Evolutionary conservation across 805 yeast species (phyloP).

Genomic region (Metschnikowia gelsemii): DNA sequence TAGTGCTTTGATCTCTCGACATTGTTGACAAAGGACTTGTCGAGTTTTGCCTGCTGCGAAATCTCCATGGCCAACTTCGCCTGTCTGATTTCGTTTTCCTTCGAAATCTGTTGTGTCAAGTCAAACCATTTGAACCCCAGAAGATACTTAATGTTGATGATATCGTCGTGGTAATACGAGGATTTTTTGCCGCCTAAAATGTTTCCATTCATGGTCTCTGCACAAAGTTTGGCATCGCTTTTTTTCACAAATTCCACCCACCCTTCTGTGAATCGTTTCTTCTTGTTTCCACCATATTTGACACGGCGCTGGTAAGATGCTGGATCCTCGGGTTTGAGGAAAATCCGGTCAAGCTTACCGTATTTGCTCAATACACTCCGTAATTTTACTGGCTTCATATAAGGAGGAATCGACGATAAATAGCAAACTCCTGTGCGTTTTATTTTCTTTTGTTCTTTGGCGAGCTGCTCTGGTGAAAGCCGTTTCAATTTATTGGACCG

Average conservation of each 20-base stretch:
- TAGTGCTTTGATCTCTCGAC: constrained; percentile 86
- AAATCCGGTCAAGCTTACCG: constrained; percentile 86
- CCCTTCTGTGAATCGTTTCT: constrained; percentile 85
- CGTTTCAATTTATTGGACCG: constrained; percentile 47
- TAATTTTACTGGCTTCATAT: constrained; percentile 92
- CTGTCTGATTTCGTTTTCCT: constrained; percentile 85
- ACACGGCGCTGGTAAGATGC: constrained; percentile 63
- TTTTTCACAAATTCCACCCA: constrained; percentile 92
- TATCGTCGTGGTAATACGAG: constrained; percentile 88
- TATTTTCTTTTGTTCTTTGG: constrained; percentile 51
- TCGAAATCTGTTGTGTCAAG: constrained; percentile 87
- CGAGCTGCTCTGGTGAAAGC: constrained; percentile 56
- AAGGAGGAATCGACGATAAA: constrained; percentile 88
- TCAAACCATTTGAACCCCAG: constrained; percentile 95
- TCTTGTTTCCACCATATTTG: constrained; percentile 89
- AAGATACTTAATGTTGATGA: constrained; percentile 84
- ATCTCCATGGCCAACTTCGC: constrained; percentile 85
- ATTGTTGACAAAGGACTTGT: constrained; percentile 77
- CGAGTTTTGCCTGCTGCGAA: constrained; percentile 82
- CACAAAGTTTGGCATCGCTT: constrained; percentile 85
- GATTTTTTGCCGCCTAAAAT: constrained; percentile 91
- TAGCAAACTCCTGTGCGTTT: constrained; percentile 90
- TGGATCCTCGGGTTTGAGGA: constrained; percentile 81
- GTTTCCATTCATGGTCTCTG: constrained; percentile 81
- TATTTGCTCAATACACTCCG: constrained; percentile 77